Base-by-base conservation (phyloP, 352 stramenopile genomes). In the Blastocystis sp. region DNA sequence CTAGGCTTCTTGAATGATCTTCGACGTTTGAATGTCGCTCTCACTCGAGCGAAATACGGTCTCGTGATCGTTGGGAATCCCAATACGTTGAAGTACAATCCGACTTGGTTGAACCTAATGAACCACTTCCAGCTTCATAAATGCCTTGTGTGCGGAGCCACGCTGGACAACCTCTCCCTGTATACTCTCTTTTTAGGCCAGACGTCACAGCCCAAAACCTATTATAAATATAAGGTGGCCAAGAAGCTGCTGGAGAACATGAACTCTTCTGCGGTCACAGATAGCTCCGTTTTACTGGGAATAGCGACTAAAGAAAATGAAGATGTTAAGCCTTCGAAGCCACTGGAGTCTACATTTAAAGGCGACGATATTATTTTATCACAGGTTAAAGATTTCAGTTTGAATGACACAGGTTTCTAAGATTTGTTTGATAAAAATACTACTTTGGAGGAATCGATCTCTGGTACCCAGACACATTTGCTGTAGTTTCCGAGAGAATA, bases 1-100 rank as follows among this genome's bases (percentile, higher is more conserved):
- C 98, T 99, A 90, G 97, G 97, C 29, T 99, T 99, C 90, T 90
- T 99, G 34, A 98, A 95, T 47, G 97, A 99, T 91, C 93, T 95
- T 47, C 95, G 97, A 39, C 96, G 97, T 91, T 91, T 99, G 79
- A 99, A 99, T 92, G 97, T 99, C 1, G 97, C 97, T 54, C 93
- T 99, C 11, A 99, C 97, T 18, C 93, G 97, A 61, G 97, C 97
- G 55, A 97, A 98, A 92, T 97, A 98, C 88, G 97, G 97, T n/a
- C 93, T 98, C 5, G 98, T 99, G 90, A 91, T 99, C 13, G 91
- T 99, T 7, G 97, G 97, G 29, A 99, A 99, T 91, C 95, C 97
- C 54, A 94, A 95, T 70, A 96, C 98, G 43, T 92, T 99, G 82
- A 96, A 95, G 3, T 98, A 98, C 91, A 96, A 98, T 90, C 91